Evolutionary conservation across 1,139 yeast genomes (phyloP).

Genomic region (Taphrina flavorubra): DNA sequence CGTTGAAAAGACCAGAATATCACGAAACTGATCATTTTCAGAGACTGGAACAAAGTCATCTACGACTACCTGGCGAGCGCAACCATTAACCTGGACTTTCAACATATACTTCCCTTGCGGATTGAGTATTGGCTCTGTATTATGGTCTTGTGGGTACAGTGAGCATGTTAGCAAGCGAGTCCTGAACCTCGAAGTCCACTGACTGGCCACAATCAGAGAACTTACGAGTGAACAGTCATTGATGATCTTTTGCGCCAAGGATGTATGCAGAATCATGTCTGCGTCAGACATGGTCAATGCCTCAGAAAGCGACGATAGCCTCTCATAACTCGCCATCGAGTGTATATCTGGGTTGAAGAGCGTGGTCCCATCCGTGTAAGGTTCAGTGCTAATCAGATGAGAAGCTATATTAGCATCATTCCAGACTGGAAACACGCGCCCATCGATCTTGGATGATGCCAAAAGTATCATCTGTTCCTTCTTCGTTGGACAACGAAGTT

Average conservation of each 20-base stretch:
- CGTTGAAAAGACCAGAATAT: conserved; percentile 55
- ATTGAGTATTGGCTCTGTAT: conserved; percentile 46
- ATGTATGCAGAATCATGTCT: conserved; percentile 45
- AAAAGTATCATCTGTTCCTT: conserved; percentile 42
- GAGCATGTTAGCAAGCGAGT: conserved; percentile 44
- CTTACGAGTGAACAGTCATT: conserved; percentile 82
- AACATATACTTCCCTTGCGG: conserved; percentile 55
- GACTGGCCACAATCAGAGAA: conserved; percentile 58
- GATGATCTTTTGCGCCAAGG: conserved; percentile 61
- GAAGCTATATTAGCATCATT: conserved; percentile 22
- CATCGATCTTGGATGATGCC: conserved; percentile 43
- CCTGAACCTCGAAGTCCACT: conserved; percentile 8
- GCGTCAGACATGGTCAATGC: conserved; percentile 1
- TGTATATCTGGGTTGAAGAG: not conserved
- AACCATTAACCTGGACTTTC: conserved; percentile 65
- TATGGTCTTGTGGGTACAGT: conserved; percentile 48
- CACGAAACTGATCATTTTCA: conserved; percentile 39
- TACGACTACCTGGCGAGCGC: conserved; percentile 53
- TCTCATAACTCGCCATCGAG: not conserved
- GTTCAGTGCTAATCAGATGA: conserved; percentile 9
- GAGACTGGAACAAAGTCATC: conserved; percentile 47
- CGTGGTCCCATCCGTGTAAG: conserved; percentile 23
- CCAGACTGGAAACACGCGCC: conserved; percentile 45
- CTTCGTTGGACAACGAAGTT: conserved; percentile 22
- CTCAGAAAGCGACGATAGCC: not conserved